phyloP scores from a whole-genome alignment of 495 filamentous ascomycete species.

The Trichoderma reesei region DNA sequence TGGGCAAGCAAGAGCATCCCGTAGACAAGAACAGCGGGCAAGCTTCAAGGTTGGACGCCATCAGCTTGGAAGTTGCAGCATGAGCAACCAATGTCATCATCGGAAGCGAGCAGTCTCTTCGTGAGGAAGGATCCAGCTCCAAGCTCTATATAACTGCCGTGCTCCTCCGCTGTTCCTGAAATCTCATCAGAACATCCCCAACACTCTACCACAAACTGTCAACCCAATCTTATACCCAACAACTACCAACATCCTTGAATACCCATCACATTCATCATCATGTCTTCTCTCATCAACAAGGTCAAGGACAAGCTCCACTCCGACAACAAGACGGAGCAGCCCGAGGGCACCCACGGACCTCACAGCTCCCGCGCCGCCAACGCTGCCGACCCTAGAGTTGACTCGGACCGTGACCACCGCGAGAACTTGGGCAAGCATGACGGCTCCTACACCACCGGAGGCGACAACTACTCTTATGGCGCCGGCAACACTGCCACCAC shows the following conservation, averaged over 20 bases:
- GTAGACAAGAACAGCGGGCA: neutral
- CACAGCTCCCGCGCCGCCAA: slow-evolving; percentile 31
- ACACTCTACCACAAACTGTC: neutral
- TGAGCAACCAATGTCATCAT: slow-evolving; percentile 6
- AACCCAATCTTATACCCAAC: slow-evolving; percentile 13
- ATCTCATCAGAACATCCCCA: neutral
- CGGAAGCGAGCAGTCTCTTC: neutral
- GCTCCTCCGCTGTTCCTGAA: neutral
- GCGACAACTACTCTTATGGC: slow-evolving; percentile 19
- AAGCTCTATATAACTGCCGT: neutral
- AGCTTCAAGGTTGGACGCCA: slow-evolving; percentile 1
- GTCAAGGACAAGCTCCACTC: slow-evolving; percentile 57
- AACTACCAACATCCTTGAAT: neutral
- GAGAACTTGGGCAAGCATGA: slow-evolving; percentile 4
- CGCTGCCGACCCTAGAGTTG: slow-evolving; percentile 41
- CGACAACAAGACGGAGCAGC: slow-evolving; percentile 23
- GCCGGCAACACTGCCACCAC: slow-evolving; percentile 11
- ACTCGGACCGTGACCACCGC: slow-evolving; percentile 33
- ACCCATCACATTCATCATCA: slow-evolving; percentile 29
- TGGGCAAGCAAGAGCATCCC: neutral
- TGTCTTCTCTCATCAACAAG: slow-evolving; percentile 63
- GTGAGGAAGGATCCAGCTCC: neutral
- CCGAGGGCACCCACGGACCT: slow-evolving; percentile 18
- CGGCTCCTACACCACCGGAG: neutral
- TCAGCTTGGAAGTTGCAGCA: neutral